Percentiles rank a stretch among this genome's conserved stretches.
These are phyloP conservation scores for Aquanectria penicillioides DNA, from an alignment of 2,329 filamentous ascomycete genomes.

Conservation along the genomic window DNA sequence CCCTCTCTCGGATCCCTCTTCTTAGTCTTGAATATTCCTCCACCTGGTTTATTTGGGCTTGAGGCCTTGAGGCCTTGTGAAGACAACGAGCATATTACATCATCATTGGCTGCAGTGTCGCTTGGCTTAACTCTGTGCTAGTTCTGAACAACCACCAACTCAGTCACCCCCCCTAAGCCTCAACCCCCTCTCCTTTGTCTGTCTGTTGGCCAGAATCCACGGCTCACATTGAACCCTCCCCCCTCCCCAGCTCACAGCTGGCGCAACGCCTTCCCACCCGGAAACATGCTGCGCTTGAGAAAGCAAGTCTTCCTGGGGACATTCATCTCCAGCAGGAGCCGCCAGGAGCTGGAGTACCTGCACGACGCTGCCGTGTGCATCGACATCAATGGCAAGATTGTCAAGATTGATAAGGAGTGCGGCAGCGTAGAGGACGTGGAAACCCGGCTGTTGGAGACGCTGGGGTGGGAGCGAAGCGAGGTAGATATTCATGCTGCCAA, in stretches of 20 bases:
- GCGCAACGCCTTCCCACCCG: too few relatives aligned
- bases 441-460: conserved; percentile 48
- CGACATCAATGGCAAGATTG: conserved; percentile 60
- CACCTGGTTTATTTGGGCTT: too few relatives aligned
- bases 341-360: conserved; percentile 60
- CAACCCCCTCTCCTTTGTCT: too few relatives aligned
- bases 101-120: too few relatives aligned
- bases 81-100: not conserved
- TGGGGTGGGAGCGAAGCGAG: conserved; percentile 57
- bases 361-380: conserved; percentile 63
- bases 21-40: not conserved
- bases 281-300: conserved; percentile 32
- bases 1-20: not conserved
- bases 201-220: not conserved
- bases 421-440: conserved; percentile 43
- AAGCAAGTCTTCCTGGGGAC: conserved; percentile 64
- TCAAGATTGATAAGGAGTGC: conserved; percentile 54
- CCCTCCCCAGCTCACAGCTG: not conserved
- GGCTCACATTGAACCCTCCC: not conserved
- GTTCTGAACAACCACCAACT: too few relatives aligned
- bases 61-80: too few relatives aligned
- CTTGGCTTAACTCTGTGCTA: too few relatives aligned
- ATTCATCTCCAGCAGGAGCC: conserved; percentile 63
- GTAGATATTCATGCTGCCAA: conserved; percentile 50
- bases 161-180: too few relatives aligned